Conservation (phyloP, 225 moss, liverwort and hornwort genomes). For the Physcomitrium patens region DNA sequence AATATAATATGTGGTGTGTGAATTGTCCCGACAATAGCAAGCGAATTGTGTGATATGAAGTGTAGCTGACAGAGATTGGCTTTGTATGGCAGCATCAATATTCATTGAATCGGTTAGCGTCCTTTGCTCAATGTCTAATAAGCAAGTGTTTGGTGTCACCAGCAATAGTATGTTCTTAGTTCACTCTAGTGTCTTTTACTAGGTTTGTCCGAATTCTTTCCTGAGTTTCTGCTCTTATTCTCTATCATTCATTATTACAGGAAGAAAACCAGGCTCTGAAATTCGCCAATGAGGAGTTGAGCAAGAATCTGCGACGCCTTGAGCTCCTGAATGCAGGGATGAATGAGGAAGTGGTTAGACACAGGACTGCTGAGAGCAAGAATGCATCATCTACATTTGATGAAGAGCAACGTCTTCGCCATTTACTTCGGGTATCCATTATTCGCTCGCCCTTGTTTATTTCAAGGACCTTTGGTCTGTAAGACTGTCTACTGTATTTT, state of each 20-base stretch:
- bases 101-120: neutral
- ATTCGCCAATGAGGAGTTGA: conserved; percentile 71
- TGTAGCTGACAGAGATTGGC: neutral
- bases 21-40: neutral
- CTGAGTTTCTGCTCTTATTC: conserved; percentile 12
- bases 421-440: conserved; percentile 67
- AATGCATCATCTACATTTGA: conserved; percentile 60
- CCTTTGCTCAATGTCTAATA: neutral
- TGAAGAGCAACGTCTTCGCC: conserved; percentile 73
- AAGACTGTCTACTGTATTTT: conserved; percentile 7
- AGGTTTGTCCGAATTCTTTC: conserved; percentile 1
- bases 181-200: neutral
- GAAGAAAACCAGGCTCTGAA: conserved; percentile 84
- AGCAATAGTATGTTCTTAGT: neutral
- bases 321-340: conserved; percentile 81
- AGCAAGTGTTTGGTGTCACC: neutral
- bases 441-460: neutral
- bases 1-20: neutral
- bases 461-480: neutral
- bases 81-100: neutral
- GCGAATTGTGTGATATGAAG: neutral
- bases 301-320: conserved; percentile 71
- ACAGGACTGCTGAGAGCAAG: conserved; percentile 60
- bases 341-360: conserved; percentile 72
- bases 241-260: conserved; percentile 39